Percentiles rank a stretch among this genome's conserved stretches.
phyloP scores from a whole-genome alignment of 2,329 filamentous ascomycete species.

The Colletotrichum paranaense region DNA sequence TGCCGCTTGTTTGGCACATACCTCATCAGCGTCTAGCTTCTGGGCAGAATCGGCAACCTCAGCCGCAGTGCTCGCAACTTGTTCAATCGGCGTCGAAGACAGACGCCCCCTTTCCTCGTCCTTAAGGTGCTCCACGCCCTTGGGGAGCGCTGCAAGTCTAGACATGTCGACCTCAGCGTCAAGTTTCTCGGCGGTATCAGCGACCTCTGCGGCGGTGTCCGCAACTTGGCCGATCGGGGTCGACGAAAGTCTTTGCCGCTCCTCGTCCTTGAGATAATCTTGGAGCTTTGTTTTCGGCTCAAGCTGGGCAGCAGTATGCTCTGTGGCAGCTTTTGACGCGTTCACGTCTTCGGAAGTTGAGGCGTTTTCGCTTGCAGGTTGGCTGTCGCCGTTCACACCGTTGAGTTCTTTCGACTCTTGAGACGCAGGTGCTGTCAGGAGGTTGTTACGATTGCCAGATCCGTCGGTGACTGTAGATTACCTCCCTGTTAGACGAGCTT shows the following conservation, averaged over 20 bases:
- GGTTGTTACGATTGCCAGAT: conserved; percentile 61
- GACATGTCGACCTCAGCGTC: conserved; percentile 40
- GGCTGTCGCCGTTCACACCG: conserved; percentile 14
- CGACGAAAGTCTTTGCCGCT: conserved; percentile 47
- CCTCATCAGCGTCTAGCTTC: conserved; percentile 45
- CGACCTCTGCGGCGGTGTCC: conserved; percentile 56
- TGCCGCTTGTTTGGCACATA: background rate
- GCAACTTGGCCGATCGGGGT: conserved; percentile 55
- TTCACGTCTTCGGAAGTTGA: conserved; percentile 7
- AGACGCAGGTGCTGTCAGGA: conserved; percentile 46
- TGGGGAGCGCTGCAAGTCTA: background rate
- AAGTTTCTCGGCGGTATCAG: conserved; percentile 52
- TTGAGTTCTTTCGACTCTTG: conserved; percentile 11
- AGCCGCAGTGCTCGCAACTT: conserved; percentile 55
- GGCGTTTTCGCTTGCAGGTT: background rate
- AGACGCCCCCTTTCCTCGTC: conserved; percentile 46
- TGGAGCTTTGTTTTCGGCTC: conserved; percentile 35
- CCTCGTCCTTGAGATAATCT: conserved; percentile 37
- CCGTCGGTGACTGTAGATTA: conserved; percentile 51
- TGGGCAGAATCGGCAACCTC: conserved; percentile 58
- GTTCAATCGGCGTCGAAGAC: conserved; percentile 51
- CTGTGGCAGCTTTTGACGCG: background rate
- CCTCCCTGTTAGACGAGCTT: conserved; percentile 13
- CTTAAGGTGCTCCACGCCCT: conserved; percentile 12
- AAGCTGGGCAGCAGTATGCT: conserved; percentile 31